Evolutionary conservation across 257 asterid species (phyloP), one percentile per base, ranked within the genome.

Genomic region (Avicennia marina): DNA sequence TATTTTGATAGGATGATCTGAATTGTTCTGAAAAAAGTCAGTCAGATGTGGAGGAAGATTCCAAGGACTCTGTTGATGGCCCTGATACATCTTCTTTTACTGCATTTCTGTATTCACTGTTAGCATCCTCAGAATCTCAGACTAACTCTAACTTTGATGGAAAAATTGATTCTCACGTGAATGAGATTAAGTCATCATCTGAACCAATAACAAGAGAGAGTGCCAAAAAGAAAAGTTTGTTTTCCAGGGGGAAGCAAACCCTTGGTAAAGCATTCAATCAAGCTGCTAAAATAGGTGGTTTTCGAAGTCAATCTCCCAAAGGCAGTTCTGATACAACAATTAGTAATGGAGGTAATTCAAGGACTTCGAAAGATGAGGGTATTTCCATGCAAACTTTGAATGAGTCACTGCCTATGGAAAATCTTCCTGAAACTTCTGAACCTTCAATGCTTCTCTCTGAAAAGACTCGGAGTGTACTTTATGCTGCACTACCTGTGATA

Each of bases 61-160:
- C 75, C 17, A 77, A 62, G 71, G 82, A 82, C 54, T 62, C 77
- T 46, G 72, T 66, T 63, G 81, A 80, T 42, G 96, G 94, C 52
- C 98, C 98, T 6, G 97, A 93, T 78, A 93, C 98, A 16, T 86
- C 98, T 43, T 93, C 98, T 1, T 86, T 93, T 72, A 16, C 95
- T 4, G 97, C 98, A 4, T 93, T 93, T 67, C 70, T 89, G 0
- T 82, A 75, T 65, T 93, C 98, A 29, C 73, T 93, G 20, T 65
- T 89, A 57, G 88, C 90, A 56, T 72, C 87, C 60, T 73, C 98
- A 2, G 89, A 78, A 48, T 50, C 83, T 49, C 76, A 60, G n/a
- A 58, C 59, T 44, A 61, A 67, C 54, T 48, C 81, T 22, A 58
- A 70, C 17, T 46, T 38, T 29, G 70, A 70, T 17, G 73, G 51